Percentiles rank a stretch among this genome's conserved stretches.
Conservation (phyloP, 2,329 filamentous ascomycete genomes). For the Nigrograna mackinnonii region DNA sequence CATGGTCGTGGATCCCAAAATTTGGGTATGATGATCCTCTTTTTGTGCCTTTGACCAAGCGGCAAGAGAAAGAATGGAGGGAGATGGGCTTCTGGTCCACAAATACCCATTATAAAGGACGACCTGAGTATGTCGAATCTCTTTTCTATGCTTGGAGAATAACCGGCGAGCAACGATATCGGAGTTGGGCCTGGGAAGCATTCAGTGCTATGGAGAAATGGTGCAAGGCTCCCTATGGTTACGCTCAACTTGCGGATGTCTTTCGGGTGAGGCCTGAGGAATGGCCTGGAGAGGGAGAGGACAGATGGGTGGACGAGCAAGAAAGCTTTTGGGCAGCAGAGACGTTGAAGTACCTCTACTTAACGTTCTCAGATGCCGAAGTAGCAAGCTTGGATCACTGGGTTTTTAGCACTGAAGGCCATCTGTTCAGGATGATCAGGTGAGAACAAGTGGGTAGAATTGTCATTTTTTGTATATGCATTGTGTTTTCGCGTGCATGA, state of each 20-base stretch:
- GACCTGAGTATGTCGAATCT: conserved; percentile 45
- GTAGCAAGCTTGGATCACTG: conserved; percentile 43
- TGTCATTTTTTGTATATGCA: too few species aligned
- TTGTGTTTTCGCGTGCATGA: too few species aligned
- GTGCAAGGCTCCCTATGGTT: conserved; percentile 43
- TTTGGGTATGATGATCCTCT: conserved; percentile 34
- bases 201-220: conserved; percentile 40
- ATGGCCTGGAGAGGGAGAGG: conserved; percentile 20
- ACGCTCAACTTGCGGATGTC: conserved; percentile 42
- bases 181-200: conserved; percentile 48
- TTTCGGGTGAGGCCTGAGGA: conserved; percentile 21
- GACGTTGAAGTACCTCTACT: conserved; percentile 46
- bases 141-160: conserved; percentile 47
- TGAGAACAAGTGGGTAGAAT: too few species aligned
- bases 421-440: conserved; percentile 43
- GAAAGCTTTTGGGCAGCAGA: conserved; percentile 46
- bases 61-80: conserved; percentile 31
- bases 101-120: conserved; percentile 35
- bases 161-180: conserved; percentile 42
- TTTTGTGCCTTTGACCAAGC: conserved; percentile 28
- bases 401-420: conserved; percentile 50
- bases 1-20: conserved; percentile 43
- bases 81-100: conserved; percentile 37
- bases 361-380: conserved; percentile 41
- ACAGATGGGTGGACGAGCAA: conserved; percentile 39